Percentiles rank a stretch among this genome's conserved stretches.
phyloP scores from a whole-genome alignment of 83 land plant species.

The Picea mariana region DNA sequence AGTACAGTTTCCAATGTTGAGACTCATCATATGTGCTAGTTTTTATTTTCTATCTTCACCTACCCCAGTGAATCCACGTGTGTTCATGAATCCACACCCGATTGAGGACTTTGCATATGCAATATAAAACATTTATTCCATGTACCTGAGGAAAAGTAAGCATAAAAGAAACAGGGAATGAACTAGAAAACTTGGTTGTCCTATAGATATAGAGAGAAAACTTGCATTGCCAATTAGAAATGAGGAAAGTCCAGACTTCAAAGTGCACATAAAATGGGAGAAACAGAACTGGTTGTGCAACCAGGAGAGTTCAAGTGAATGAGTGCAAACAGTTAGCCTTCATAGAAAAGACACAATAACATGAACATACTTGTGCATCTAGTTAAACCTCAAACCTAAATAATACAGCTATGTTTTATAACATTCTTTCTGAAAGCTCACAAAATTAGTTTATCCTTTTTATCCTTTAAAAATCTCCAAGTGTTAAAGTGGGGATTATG shows the following conservation, averaged over 20 bases:
- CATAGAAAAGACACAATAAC: neutral
- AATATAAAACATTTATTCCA: neutral
- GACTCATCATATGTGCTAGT: conserved; percentile 1
- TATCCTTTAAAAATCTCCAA: neutral
- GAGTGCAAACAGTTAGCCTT: neutral
- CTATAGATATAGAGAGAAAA: neutral
- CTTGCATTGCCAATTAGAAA: neutral
- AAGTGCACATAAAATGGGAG: neutral
- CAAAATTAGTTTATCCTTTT: neutral
- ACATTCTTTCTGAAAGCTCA: neutral
- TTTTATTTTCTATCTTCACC: neutral
- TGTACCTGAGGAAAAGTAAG: neutral
- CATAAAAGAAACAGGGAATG: neutral
- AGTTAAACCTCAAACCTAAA: neutral
- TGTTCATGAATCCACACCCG: neutral
- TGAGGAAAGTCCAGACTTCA: too few species aligned
- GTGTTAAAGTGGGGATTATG: neutral
- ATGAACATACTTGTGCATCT: neutral
- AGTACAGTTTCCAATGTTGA: neutral
- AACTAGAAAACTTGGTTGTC: neutral
- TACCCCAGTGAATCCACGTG: neutral
- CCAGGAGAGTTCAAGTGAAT: neutral
- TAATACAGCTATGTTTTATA: neutral
- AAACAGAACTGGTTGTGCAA: neutral
- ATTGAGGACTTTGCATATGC: neutral